These are phyloP conservation scores for Calocera cornea DNA, from an alignment of 768 basidiomycete species.

Conservation along the genomic window DNA sequence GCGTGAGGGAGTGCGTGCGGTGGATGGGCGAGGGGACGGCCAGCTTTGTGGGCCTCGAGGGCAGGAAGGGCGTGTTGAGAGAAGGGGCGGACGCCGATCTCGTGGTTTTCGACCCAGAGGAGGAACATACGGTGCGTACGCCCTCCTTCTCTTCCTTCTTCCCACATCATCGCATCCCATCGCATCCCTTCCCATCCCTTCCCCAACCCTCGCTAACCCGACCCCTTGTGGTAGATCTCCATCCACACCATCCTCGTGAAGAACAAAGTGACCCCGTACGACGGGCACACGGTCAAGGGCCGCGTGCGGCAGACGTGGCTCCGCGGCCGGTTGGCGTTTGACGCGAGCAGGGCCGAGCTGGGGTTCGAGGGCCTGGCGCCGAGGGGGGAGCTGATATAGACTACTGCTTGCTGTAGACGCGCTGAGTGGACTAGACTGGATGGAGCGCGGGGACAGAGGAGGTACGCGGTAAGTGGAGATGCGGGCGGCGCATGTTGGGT, in stretches of 20 bases:
- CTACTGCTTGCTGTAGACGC: background rate
- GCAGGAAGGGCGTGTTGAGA: constrained; percentile 55
- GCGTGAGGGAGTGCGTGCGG: constrained; percentile 47
- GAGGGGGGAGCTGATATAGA: background rate
- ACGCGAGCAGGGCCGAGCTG: background rate
- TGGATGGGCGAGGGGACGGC: constrained; percentile 71
- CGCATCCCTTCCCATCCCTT: background rate
- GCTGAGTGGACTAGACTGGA: background rate
- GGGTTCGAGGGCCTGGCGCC: background rate
- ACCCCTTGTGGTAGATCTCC: constrained; percentile 68
- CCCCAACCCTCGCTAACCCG: background rate
- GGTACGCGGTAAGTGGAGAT: too few species aligned
- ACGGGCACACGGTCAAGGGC: constrained; percentile 57
- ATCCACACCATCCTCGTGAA: constrained; percentile 68
- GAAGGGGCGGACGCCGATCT: constrained; percentile 78
- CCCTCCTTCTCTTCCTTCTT: constrained; percentile 20
- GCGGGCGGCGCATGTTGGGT: too few species aligned
- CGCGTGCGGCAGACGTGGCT: constrained; percentile 65
- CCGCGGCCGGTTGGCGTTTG: constrained; percentile 52
- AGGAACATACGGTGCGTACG: constrained; percentile 19
- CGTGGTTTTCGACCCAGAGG: constrained; percentile 62
- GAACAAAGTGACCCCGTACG: constrained; percentile 87
- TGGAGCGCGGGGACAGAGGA: too few species aligned
- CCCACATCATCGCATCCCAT: constrained; percentile 2
- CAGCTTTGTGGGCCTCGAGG: constrained; percentile 57